These are phyloP conservation scores for Theileria parva DNA, from an alignment of 169 alveolate genomes.

Conservation along the genomic window DNA sequence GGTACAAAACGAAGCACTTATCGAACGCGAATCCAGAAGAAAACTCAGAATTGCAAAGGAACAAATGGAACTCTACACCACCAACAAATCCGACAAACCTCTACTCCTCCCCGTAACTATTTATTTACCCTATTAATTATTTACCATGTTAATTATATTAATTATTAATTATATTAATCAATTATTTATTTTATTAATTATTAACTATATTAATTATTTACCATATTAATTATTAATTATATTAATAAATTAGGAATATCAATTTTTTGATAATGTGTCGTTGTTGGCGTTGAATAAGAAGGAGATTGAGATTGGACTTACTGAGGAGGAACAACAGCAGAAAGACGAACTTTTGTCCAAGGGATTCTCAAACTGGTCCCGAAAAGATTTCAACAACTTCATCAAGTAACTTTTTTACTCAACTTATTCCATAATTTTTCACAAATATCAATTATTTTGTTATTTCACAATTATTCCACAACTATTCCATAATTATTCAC, in stretches of 20 bases:
- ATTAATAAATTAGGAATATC: conserved; percentile 60
- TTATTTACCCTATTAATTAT: not conserved
- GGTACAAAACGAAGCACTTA: conserved; percentile 31
- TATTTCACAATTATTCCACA: too few relatives aligned
- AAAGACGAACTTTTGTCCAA: conserved; percentile 58
- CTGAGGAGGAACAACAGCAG: conserved; percentile 59
- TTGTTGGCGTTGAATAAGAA: conserved; percentile 50
- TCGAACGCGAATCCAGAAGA: conserved; percentile 50
- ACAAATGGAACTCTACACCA: conserved; percentile 20
- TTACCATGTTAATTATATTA: too few relatives aligned
- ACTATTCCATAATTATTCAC: too few relatives aligned
- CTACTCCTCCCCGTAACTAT: conserved; percentile 5
- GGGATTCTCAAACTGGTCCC: conserved; percentile 74
- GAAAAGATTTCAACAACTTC: conserved; percentile 63
- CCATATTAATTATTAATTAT: not conserved
- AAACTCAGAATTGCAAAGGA: conserved; percentile 48
- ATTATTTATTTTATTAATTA: not conserved
- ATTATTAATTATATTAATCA: not conserved
- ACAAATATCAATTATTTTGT: too few relatives aligned
- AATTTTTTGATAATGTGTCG: conserved; percentile 63
- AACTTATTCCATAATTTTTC: too few relatives aligned
- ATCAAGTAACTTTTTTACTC: conserved; percentile 42
- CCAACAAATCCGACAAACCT: conserved; percentile 13
- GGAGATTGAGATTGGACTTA: conserved; percentile 61
- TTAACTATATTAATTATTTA: too few relatives aligned